phyloP scores from a whole-genome alignment of 495 filamentous ascomycete genomes.

The Tricharina praecox region DNA sequence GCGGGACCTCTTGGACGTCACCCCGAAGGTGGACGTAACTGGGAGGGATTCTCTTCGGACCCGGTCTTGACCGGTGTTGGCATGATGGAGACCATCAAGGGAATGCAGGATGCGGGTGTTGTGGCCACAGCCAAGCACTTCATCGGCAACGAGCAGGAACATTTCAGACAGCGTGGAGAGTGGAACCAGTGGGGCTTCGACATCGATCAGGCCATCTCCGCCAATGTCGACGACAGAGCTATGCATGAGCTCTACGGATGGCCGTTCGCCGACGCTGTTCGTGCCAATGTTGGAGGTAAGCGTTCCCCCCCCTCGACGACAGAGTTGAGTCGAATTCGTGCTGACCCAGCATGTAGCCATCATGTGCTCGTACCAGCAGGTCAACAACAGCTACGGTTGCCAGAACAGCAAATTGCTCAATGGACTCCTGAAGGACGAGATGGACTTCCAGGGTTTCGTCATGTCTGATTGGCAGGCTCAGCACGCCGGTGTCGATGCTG shows the following conservation, averaged over 20 bases:
- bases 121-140: constrained; percentile 74
- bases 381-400: constrained; percentile 76
- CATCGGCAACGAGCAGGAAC: constrained; percentile 44
- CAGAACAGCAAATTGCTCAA: constrained; percentile 63
- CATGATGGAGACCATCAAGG: constrained; percentile 58
- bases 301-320: constrained; percentile 78
- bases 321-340: constrained; percentile 56
- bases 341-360: constrained; percentile 58
- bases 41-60: constrained; percentile 67
- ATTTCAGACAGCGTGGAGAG: constrained; percentile 65
- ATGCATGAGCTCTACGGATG: constrained; percentile 93
- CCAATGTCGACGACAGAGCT: constrained; percentile 82
- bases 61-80: constrained; percentile 58
- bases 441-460: constrained; percentile 82
- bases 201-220: constrained; percentile 48
- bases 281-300: constrained; percentile 70
- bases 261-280: constrained; percentile 62
- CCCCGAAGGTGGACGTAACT: constrained; percentile 73
- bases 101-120: constrained; percentile 66
- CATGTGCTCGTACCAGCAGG: constrained; percentile 91
- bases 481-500: constrained; percentile 60
- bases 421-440: constrained; percentile 65
- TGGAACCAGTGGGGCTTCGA: constrained; percentile 23
- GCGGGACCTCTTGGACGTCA: constrained; percentile 66
- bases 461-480: constrained; percentile 86